A percentile compares a stretch with the other conserved stretches of the same genome.
These are phyloP conservation scores for Camelina neglecta DNA, from an alignment of 345 rosid genomes.

Conservation along the genomic window DNA sequence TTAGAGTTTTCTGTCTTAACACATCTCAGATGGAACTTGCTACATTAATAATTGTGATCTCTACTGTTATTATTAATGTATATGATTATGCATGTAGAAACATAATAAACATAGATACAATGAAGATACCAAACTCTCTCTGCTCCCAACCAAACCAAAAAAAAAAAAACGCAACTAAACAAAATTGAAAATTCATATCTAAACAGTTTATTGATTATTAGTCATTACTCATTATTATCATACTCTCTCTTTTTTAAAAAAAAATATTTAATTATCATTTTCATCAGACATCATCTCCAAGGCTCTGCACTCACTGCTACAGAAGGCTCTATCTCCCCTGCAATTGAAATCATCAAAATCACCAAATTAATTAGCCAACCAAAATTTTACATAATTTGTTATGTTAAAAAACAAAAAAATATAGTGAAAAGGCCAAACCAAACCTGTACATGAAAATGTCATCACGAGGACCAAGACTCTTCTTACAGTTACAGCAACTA, in stretches of 20 bases:
- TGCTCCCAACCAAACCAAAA: neutral
- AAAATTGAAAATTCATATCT: slow-evolving; percentile 35
- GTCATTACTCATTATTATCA: slow-evolving; percentile 39
- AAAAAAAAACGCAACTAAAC: slow-evolving; percentile 28
- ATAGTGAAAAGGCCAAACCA: slow-evolving; percentile 15
- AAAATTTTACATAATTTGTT: too few species aligned
- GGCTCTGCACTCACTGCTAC: slow-evolving; percentile 85
- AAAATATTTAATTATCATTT: slow-evolving; percentile 26
- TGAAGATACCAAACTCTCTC: slow-evolving; percentile 29
- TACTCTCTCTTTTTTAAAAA: neutral
- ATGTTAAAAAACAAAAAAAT: neutral
- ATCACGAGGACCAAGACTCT: slow-evolving; percentile 74
- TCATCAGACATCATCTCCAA: slow-evolving; percentile 70
- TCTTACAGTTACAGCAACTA: slow-evolving; percentile 76
- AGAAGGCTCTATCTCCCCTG: slow-evolving; percentile 93
- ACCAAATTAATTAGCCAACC: slow-evolving; percentile 17
- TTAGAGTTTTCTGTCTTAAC: too few species aligned
- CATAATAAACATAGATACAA: slow-evolving; percentile 34
- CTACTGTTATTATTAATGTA: slow-evolving; percentile 5
- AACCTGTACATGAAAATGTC: slow-evolving; percentile 97
- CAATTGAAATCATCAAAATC: slow-evolving; percentile 17
- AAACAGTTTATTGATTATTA: slow-evolving; percentile 28
- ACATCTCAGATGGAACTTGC: too few species aligned
- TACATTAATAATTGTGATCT: too few species aligned
- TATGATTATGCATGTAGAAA: slow-evolving; percentile 42